phyloP scores from a whole-genome alignment of 306 rosid species.

The Psophocarpus tetragonolobus region DNA sequence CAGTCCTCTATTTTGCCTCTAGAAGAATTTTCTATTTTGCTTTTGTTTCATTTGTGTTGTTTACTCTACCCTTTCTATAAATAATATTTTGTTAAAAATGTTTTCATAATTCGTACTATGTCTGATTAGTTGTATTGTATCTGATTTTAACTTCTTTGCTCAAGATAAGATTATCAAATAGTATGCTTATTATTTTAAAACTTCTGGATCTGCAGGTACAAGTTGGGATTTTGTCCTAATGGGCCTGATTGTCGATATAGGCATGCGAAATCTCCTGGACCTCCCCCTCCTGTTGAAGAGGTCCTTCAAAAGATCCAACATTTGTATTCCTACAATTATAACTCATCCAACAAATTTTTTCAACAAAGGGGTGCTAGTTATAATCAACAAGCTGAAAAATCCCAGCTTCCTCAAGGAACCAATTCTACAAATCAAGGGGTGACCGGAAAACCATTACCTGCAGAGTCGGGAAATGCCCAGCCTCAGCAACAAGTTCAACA shows the following conservation, averaged over 20 bases:
- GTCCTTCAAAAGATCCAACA: constrained; percentile 98
- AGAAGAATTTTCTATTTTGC: not conserved
- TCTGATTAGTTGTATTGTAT: constrained; percentile 11
- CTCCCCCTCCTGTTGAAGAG: constrained; percentile 97
- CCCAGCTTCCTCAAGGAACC: constrained; percentile 70
- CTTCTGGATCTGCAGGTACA: constrained; percentile 73
- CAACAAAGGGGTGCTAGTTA: constrained; percentile 71
- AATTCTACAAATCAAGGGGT: constrained; percentile 59
- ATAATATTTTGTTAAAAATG: not conserved
- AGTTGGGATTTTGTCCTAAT: constrained; percentile 97
- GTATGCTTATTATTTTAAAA: constrained; percentile 11
- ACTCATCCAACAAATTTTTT: constrained; percentile 62
- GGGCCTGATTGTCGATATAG: constrained; percentile 99
- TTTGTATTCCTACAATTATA: constrained; percentile 75
- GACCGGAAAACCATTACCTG: constrained; percentile 62
- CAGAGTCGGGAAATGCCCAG: constrained; percentile 81
- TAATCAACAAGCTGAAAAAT: constrained; percentile 71
- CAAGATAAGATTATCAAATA: constrained; percentile 9
- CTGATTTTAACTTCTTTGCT: not conserved
- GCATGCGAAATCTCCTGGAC: constrained; percentile 91
- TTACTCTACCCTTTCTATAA: not conserved
- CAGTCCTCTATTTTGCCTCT: not conserved
- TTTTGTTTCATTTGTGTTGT: constrained; percentile 23
- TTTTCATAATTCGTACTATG: constrained; percentile 1
- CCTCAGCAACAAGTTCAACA: constrained; percentile 81